Base-by-base conservation (phyloP, 2,329 filamentous ascomycete genomes). In the Microsporum audouinii region DNA sequence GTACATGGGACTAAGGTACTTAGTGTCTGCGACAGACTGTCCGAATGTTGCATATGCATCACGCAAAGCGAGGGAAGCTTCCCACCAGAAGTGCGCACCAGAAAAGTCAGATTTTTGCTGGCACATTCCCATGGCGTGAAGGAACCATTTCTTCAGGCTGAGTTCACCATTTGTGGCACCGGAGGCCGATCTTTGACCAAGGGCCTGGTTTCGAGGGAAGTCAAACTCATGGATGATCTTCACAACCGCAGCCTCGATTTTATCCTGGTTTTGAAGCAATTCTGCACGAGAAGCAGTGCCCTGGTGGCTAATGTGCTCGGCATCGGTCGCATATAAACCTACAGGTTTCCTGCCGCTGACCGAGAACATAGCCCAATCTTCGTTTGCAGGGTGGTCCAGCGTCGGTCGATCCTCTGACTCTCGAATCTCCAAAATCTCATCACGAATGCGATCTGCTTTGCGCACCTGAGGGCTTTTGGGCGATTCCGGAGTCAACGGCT, bases 221-320 rank as follows among this genome's bases (percentile, higher is more conserved):
- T 94, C 89, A 63, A 88, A 91, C 65, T 95, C 89, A 68, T 90
- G 84, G 0, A 94, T 87, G 3, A 95, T 78, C 70, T 88, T 91
- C 62, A 90, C 76, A 59, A 95, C 88, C 0, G 89, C 88, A 63
- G 90, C 86, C 62, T 91, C 86, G 2, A 95, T 75, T 65, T 89
- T 87, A 69, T 91, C 88, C 66, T 91, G 91, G 68, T 91, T 88
- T 67, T 88, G 88, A 71, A 88, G 85, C 2, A 90, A 58, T 6
- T 62, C 41, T 8, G 43, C 17, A 7, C 39, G 34, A 27, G 23
- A 23, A 23, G 36, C 31, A 12, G 47, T 6, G 8, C 29, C 29
- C 53, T 60, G 45, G 3, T 53, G 45, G 31, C 47, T 60, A 17
- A 17, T 10, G 4, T 27, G 41, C 1, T 12, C 45, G 36, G 61